Base-by-base conservation (phyloP, 2,329 filamentous ascomycete genomes). In the Penicillium occitanis region DNA sequence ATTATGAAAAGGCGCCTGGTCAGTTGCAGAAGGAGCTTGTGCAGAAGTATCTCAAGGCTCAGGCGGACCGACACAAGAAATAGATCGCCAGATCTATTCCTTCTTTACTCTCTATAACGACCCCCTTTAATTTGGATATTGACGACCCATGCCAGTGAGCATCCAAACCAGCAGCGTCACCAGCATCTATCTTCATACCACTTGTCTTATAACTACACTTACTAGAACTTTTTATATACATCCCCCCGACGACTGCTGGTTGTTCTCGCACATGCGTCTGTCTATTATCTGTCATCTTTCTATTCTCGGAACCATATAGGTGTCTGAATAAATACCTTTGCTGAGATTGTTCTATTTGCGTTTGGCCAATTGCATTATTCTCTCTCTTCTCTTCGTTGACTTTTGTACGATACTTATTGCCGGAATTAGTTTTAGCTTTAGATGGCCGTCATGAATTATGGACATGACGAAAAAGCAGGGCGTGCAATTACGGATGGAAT, bases 11-110 rank as follows among this genome's bases (percentile, higher is more conserved):
- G 61, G 92, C 95, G 67, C 91, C 93, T 59, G 87, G 88, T 73
- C 93, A 98, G 76, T 78, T 98, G 78, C 95, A 99, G 90, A 90
- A 86, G 79, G 89, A 91, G 76, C 79, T 91, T 60, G 81, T 91
- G 50, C 84, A 86, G 28, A 89, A 90, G 78, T 85, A 90, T 73
- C 83, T 89, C 74, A 91, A 91, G 81, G 84, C 85, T 69, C 84
- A 88, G 78, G 85, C 85, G 53, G 88, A 87, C 69, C 86, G 84
- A 77, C 84, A 87, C 74, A 87, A 87, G 80, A 88, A 87, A 80
- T 85, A 78, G 78, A 66, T 53, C 7, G 5, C 0, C 14, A 63
- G 33, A 7, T 14, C 10, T 58, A 40, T 25, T 13, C 40, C 13
- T 57, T 17, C 10, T 40, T 58, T 11, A 55, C 33, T 35, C 14